Percentiles rank a stretch among this genome's conserved stretches.
phyloP scores from a whole-genome alignment of 805 yeast genomes.

The Monosporozyma yasuniensis region DNA sequence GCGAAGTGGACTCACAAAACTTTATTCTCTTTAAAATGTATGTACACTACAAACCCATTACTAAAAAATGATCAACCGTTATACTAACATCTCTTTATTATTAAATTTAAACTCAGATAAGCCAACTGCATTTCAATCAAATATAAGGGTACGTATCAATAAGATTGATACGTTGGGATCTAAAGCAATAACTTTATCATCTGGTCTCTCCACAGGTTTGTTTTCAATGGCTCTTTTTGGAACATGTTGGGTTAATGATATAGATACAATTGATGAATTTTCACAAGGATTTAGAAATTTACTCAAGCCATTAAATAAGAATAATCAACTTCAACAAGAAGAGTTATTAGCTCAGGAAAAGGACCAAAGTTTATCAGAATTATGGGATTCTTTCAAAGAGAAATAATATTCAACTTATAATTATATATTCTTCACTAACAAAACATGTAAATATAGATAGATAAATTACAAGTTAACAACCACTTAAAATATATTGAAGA shows the following conservation, averaged over 20 bases:
- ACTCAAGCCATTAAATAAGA: background rate
- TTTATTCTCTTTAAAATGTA: constrained; percentile 59
- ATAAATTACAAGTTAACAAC: no score
- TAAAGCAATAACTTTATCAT: constrained; percentile 74
- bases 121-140: constrained; percentile 74
- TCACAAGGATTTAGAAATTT: background rate
- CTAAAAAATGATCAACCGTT: background rate
- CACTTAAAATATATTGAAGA: no score
- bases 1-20: constrained; percentile 71
- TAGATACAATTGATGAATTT: constrained; percentile 59
- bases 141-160: constrained; percentile 37
- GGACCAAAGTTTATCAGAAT: background rate
- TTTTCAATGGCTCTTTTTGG: constrained; percentile 68
- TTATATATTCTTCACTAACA: background rate
- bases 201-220: constrained; percentile 62
- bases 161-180: constrained; percentile 43
- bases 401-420: background rate
- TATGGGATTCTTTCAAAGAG: background rate
- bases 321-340: background rate
- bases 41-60: constrained; percentile 13
- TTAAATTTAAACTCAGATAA: no score
- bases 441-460: background rate
- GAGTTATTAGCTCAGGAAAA: background rate
- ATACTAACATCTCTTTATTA: constrained; percentile 1
- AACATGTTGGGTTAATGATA: constrained; percentile 71